Evolutionary conservation across 164 flowering plant species (phyloP), one percentile per base, ranked within the genome.

Genomic region (Malania oleifera): DNA sequence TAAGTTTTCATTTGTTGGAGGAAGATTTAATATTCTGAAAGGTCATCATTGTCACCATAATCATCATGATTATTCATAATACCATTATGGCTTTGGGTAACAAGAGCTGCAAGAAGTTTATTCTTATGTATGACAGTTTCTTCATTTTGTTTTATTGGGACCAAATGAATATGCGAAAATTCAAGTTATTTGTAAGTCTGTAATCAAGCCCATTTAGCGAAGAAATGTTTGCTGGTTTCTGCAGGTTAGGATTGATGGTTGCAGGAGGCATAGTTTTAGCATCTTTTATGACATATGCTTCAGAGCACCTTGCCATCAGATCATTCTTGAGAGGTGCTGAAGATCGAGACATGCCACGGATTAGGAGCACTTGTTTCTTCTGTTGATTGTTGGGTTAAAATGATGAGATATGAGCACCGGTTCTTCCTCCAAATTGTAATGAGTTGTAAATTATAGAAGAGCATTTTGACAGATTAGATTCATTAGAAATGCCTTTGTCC

Each of bases 161-260:
- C 11, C 31, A 29, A 52, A 29, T 29, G 55, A 52, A 18, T 44
- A 19, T 44, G 48, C 10, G 11, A 18, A 44, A 44, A 15, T 5
- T 13, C 17, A 41, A 29, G 24, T 25, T n/a, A n/a, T n/a, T n/a
- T n/a, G n/a, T n/a, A 31, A 31, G 9, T 31, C 4, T 31, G 5
- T 4, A 44, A 44, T 17, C 18, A 20, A 20, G 48, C 15, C 12
- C 18, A 10, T 27, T 6, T 52, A 3, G 37, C 4, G 19, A 8
- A n/a, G 43, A 14, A 7, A 51, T 11, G 11, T 49, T 7, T 51
- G 56, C 14, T 14, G 9, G 2, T 43, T 67, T 26, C 17, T 41
- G 52, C 97, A 93, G 99, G 85, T 70, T 93, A 64, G 99, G 96
- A 38, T 71, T 90, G 82, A 90, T 93, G 88, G 95, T 85, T 39